Evolutionary conservation across 441 rosid species (phyloP), one percentile per base, ranked within the genome.

Genomic region (Arabidopsis hybrid): DNA sequence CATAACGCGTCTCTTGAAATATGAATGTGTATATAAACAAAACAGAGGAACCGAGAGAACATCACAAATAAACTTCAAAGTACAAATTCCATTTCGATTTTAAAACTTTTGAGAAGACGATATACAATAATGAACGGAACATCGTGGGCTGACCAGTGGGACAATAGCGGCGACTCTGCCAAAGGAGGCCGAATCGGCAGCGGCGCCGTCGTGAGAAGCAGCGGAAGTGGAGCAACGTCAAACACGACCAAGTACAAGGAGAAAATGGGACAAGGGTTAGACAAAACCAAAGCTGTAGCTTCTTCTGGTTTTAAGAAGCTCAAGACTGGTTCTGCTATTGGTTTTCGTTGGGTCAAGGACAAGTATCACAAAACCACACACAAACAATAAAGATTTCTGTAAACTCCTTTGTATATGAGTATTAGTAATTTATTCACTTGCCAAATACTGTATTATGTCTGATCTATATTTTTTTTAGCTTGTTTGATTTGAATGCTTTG

Each of bases 81-180:
- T 31, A 31, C 32, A 31, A 31, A 3, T 31, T 31, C 0, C 6
- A 31, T 31, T 31, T 31, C 4, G 32, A 31, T 31, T 3, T 31
- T 21, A 31, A 31, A 31, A 4, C 32, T 31, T 31, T 31, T 31
- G 32, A 31, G 32, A 31, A 31, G 32, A 31, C 4, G 32, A 31
- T 31, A 31, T 31, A 31, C 31, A 57, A 78, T 78, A 21, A 21
- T 21, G 12, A 50, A 85, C 18, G 93, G 86, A 42, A 63, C 91
- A 61, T 85, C 97, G 5, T 91, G 95, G 97, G 95, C 97, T 1
- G 97, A 89, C 71, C 97, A 91, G 17, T 91, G 97, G 93, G 97
- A 89, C 79, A n/a, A 76, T 75, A 65, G 74, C 34, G 74, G 82
- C 0, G 86, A 82, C 56, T 85, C 90, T 8, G 75, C 72, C 38